Base-by-base conservation (phyloP, 164 flowering plant genomes). In the Taxillus chinensis region DNA sequence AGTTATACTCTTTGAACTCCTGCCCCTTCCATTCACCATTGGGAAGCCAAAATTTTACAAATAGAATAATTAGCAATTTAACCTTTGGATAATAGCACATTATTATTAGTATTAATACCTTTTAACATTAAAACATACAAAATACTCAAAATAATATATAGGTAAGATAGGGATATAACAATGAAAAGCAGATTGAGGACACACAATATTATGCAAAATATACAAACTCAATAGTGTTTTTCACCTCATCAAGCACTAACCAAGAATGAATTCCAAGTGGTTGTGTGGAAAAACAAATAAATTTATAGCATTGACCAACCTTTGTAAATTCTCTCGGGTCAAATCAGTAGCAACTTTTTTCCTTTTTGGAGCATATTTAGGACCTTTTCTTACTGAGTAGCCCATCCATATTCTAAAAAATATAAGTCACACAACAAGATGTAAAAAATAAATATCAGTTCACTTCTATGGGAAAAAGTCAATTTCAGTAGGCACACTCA, bases 21-120 rank as follows among this genome's bases (percentile, higher is more conserved):
- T 83, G 56, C 2, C 86, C 84, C 68, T 78, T 83, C 99, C 97
- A 93, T 13, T 85, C 98, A 60, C 89, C 92, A 76, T 96, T 88
- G n/a, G 27, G 49, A 43, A 60, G 67, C 13, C 45, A 64, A 64
- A 16, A 68, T 62, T 62, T 9, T 57, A 62, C 45, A 66, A 14
- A 50, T 9, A 50, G 17, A 62, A 45, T 12, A 27, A 39, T 60
- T 27, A 65, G 55, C 43, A 46, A 54, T 27, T 27, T 27, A 27
- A 27, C 27, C 27, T 27, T 27, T 2, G 2, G 27, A 27, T 27
- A 27, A 27, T 27, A 27, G 27, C 2, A 27, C 27, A 27, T 27
- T 27, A 27, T 27, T 15, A 4, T 27, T 14, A 51, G n/a, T 14
- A 51, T 3, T 51, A 8, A 51, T 51, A 51, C 27, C 27, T 27